Conservation (phyloP, 176 grass and related monocot species). For the Avena insularis region DNA sequence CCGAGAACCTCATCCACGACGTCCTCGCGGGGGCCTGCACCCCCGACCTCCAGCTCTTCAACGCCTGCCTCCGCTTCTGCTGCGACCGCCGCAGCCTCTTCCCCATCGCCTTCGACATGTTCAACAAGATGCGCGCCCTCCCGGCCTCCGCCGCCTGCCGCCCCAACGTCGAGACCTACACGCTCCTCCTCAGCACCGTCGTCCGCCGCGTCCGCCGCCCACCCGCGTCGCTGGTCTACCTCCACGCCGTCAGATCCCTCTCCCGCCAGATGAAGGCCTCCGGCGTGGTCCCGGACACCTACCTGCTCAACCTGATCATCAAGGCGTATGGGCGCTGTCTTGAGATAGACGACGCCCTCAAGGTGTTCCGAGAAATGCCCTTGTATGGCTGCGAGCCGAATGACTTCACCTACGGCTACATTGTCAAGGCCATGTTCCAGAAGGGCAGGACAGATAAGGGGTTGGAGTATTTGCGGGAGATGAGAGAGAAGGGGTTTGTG, state of each 20-base stretch:
- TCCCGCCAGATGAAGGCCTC: constrained; percentile 86
- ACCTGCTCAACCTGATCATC: constrained; percentile 86
- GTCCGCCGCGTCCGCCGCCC: constrained; percentile 75
- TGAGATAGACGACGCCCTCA: constrained; percentile 83
- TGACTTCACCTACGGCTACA: constrained; percentile 82
- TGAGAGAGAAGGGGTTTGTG: constrained; percentile 67
- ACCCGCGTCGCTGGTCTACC: constrained; percentile 76
- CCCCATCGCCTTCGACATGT: constrained; percentile 82
- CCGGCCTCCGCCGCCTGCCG: constrained; percentile 48
- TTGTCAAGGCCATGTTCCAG: constrained; percentile 84
- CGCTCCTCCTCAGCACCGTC: constrained; percentile 70
- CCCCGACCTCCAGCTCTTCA: constrained; percentile 72
- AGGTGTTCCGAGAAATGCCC: constrained; percentile 82
- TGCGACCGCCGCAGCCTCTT: constrained; percentile 80
- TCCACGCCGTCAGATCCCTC: constrained; percentile 76
- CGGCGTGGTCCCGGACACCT: constrained; percentile 88
- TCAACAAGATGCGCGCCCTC: constrained; percentile 78
- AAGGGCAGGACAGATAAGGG: constrained; percentile 72
- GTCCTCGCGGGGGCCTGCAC: constrained; percentile 77
- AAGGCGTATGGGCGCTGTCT: constrained; percentile 78
- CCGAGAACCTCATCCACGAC: constrained; percentile 76
- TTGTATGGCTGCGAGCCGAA: constrained; percentile 84
- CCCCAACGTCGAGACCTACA: constrained; percentile 76
- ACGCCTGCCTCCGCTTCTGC: constrained; percentile 82
- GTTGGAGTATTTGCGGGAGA: constrained; percentile 52